Evolutionary conservation across 768 basidiomycete species (phyloP).

Genomic region (Strobilomyces echinocephalus): DNA sequence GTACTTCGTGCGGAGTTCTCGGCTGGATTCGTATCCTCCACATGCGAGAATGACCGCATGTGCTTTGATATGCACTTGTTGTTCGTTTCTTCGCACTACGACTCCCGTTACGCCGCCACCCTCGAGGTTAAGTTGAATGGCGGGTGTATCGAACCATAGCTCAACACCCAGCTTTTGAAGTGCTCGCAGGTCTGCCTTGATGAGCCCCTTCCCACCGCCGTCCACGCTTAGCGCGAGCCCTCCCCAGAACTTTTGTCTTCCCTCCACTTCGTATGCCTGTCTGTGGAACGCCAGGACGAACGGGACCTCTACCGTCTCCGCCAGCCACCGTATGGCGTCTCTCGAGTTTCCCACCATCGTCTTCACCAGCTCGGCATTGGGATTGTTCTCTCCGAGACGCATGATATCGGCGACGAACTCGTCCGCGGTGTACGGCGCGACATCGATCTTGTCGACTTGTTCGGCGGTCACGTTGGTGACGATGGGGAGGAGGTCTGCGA

Average conservation of each 20-base stretch:
- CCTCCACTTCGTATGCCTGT: constrained; percentile 62
- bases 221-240: constrained; percentile 59
- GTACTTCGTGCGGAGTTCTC: constrained; percentile 45
- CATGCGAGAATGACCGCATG: constrained; percentile 55
- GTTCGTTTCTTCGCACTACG: constrained; percentile 37
- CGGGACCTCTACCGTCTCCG: constrained; percentile 43
- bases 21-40: constrained; percentile 63
- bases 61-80: constrained; percentile 34
- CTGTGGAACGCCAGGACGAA: constrained; percentile 59
- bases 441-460: constrained; percentile 44
- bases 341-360: constrained; percentile 53
- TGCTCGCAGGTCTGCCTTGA: constrained; percentile 48
- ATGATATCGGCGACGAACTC: constrained; percentile 57
- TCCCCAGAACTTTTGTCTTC: constrained; percentile 66
- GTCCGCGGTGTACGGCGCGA: constrained; percentile 52
- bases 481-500: constrained; percentile 54
- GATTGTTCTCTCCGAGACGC: constrained; percentile 49
- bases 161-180: constrained; percentile 48
- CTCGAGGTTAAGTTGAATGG: constrained; percentile 31
- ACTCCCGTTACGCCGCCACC: constrained; percentile 44
- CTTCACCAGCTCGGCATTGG: constrained; percentile 46
- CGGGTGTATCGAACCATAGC: constrained; percentile 54
- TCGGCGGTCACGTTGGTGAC: constrained; percentile 45
- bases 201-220: constrained; percentile 65
- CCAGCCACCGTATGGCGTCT: constrained; percentile 55